These are phyloP conservation scores for Penicillium sp. DNA, from an alignment of 2,329 filamentous ascomycete species.

Conservation along the genomic window DNA sequence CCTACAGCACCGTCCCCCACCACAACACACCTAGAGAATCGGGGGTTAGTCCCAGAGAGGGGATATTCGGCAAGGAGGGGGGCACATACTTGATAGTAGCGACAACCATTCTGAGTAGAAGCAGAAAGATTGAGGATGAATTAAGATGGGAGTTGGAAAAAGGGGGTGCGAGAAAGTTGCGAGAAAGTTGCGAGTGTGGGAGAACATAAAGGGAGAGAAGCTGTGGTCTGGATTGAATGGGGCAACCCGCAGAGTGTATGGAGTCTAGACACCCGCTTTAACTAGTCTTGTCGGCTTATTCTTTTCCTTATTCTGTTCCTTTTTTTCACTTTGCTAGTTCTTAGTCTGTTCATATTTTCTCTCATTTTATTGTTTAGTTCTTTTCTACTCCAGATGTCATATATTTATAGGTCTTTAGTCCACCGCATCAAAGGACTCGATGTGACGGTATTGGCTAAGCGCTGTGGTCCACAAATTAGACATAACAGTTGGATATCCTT, in stretches of 20 bases:
- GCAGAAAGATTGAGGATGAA: slow-evolving; percentile 3
- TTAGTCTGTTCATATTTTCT: not conserved
- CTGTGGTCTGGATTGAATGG: slow-evolving; percentile 27
- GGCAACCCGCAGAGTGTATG: slow-evolving; percentile 19
- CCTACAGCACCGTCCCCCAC: slow-evolving; percentile 98
- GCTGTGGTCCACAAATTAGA: not conserved
- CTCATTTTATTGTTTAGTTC: no score
- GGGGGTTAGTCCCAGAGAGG: slow-evolving; percentile 17
- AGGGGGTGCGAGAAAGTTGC: not conserved
- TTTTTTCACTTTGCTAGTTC: no score
- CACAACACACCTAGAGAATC: slow-evolving; percentile 74
- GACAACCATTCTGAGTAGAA: slow-evolving; percentile 50
- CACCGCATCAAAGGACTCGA: not conserved
- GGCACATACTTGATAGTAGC: slow-evolving; percentile 58
- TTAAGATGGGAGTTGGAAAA: slow-evolving; percentile 1
- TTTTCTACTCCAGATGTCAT: no score
- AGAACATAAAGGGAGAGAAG: slow-evolving; percentile 27
- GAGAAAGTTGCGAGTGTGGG: slow-evolving; percentile 17
- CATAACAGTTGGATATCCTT: not conserved
- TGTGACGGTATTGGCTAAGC: not conserved
- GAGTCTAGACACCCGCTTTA: slow-evolving; percentile 18
- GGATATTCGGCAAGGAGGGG: slow-evolving; percentile 10
- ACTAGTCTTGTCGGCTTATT: slow-evolving; percentile 2
- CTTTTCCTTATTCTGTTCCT: not conserved
- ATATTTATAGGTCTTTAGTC: not conserved